phyloP scores from a whole-genome alignment of 1,139 yeast genomes.

The Hyphopichia khmerensis region DNA sequence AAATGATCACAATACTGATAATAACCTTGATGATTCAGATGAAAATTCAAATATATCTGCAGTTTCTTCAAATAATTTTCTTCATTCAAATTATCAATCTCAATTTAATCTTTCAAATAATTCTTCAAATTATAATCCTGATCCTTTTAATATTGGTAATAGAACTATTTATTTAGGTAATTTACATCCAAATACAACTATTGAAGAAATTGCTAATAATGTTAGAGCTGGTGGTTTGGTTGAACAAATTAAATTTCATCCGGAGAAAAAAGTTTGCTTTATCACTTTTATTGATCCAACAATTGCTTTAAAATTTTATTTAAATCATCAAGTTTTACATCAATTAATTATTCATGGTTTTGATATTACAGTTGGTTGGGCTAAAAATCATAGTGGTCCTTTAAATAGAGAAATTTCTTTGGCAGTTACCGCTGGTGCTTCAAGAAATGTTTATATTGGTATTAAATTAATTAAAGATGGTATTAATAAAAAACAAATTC shows the following conservation, averaged over 20 bases:
- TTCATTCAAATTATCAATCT: not conserved
- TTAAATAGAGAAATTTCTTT: conserved; percentile 35
- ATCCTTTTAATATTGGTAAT: conserved; percentile 34
- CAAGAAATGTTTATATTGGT: conserved; percentile 49
- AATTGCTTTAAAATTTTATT: conserved; percentile 40
- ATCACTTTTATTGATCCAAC: conserved; percentile 45
- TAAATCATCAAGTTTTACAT: conserved; percentile 46
- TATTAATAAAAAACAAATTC: not conserved
- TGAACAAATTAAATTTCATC: conserved; percentile 37
- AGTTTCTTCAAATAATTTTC: conserved; percentile 1
- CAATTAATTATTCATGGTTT: conserved; percentile 47
- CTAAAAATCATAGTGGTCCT: conserved; percentile 45
- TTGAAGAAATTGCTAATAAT: conserved; percentile 51
- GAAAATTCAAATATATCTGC: conserved; percentile 1
- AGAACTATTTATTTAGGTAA: conserved; percentile 47
- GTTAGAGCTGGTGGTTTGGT: conserved; percentile 51
- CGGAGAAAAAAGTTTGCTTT: conserved; percentile 42
- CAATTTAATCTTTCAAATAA: conserved; percentile 1
- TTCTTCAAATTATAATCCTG: conserved; percentile 10
- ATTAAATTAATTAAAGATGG: conserved; percentile 25
- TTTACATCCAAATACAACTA: conserved; percentile 43
- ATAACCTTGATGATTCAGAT: no score
- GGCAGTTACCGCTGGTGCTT: conserved; percentile 51
- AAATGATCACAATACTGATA: no score
- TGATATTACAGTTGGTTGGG: conserved; percentile 49